A percentile compares a stretch with the other conserved stretches of the same genome.
phyloP scores from a whole-genome alignment of 768 basidiomycete genomes.

The Calocera viscosa region DNA sequence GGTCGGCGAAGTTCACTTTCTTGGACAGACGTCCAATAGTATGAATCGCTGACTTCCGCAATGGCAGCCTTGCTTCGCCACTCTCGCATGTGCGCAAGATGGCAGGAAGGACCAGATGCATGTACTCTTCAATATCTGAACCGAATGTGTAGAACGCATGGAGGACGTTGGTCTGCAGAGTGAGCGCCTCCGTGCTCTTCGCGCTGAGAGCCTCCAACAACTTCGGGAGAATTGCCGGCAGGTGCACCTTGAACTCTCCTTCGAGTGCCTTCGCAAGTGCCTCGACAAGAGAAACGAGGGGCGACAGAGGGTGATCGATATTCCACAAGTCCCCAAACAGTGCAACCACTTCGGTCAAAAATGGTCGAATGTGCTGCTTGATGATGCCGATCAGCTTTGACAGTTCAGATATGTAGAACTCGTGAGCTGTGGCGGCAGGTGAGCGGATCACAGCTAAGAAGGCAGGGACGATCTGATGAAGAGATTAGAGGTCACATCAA shows the following conservation, averaged over 20 bases:
- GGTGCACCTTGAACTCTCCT: slow-evolving; percentile 92
- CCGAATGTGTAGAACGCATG: slow-evolving; percentile 94
- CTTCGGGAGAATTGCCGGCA: slow-evolving; percentile 78
- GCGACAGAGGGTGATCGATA: slow-evolving; percentile 62
- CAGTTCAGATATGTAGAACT: slow-evolving; percentile 89
- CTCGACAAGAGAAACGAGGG: slow-evolving; percentile 85
- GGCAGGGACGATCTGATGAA: slow-evolving; percentile 66
- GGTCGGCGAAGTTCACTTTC: slow-evolving; percentile 93
- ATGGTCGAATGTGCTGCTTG: slow-evolving; percentile 92
- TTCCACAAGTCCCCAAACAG: slow-evolving; percentile 90
- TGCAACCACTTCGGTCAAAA: slow-evolving; percentile 70
- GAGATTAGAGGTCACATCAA: not conserved
- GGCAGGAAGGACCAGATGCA: slow-evolving; percentile 91
- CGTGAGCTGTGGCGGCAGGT: slow-evolving; percentile 70
- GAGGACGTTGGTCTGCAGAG: slow-evolving; percentile 79
- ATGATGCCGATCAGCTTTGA: slow-evolving; percentile 92
- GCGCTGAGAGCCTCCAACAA: slow-evolving; percentile 84
- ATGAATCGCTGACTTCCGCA: slow-evolving; percentile 81
- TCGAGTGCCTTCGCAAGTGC: slow-evolving; percentile 86
- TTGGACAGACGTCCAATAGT: slow-evolving; percentile 83
- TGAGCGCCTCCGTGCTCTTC: slow-evolving; percentile 68
- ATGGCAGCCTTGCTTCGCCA: slow-evolving; percentile 51
- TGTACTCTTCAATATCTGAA: slow-evolving; percentile 90
- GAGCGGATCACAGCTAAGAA: slow-evolving; percentile 79
- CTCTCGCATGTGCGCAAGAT: slow-evolving; percentile 86